Evolutionary conservation across 2,329 filamentous ascomycete species (phyloP), one percentile per base, ranked within the genome.

Genomic region (Sodiomyces alkalinus): DNA sequence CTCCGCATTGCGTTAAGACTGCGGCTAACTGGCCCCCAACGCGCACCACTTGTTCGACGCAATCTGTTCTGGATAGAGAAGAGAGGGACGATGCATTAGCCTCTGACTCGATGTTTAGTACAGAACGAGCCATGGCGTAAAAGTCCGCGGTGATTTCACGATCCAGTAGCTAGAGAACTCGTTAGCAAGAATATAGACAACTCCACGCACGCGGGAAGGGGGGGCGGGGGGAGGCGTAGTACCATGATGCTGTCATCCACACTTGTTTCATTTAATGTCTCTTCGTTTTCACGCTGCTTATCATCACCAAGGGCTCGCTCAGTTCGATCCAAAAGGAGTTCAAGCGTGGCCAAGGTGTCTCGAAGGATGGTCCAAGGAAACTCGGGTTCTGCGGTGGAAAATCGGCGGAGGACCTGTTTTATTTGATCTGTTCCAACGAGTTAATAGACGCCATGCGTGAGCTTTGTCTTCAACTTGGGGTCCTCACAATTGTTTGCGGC

Each of bases 311-410:
- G 41, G 13, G 51, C 49, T 9, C 46, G 34, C 26, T 60, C 60
- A 7, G 71, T 47, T 13, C 52, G 50, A 4, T 43, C 44, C 17
- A 71, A 30, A 31, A 67, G 67, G 13, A 54, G 41, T 17, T 62
- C 59, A 3, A 71, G 30, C 4, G 56, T 63, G 6, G 60, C 55
- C 4, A 72, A 35, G 1, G 56, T 53, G 12, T 48, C 49, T 13
- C 47, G 48, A 17, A 72, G 40, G 13, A 65, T 51, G 9, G 47
- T 43, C 60, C 65, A 69, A 34, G 64, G 59, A 10, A 66, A 52
- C 19, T 57, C 52, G 1, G 51, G 42, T 4, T 54, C 52, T 3
- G 49, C 44, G 8, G 51, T 47, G 8, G 58, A 52, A 22, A 70
- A 61, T 14, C 56, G 58, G 8, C 49, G 56, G 27, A 70, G 68